phyloP scores from a whole-genome alignment of 2,329 filamentous ascomycete genomes.

The Dactylellina cionopaga region DNA sequence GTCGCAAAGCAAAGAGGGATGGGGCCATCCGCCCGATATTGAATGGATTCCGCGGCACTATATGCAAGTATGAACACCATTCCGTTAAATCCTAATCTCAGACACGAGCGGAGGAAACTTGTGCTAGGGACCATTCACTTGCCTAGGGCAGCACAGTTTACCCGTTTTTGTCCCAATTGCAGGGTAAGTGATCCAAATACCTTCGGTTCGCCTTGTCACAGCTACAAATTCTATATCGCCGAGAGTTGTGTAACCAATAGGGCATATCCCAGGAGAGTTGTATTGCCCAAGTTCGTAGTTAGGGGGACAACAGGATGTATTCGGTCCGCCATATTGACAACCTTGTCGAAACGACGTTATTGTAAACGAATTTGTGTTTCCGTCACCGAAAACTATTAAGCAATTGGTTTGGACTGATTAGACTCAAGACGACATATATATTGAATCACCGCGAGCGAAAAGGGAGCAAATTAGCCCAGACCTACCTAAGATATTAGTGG shows the following conservation, averaged over 20 bases:
- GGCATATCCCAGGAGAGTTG: slow-evolving; percentile 38
- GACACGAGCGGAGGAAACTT: too few relatives aligned
- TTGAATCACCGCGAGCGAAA: background rate
- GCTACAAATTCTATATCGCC: slow-evolving; percentile 33
- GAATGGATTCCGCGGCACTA: slow-evolving; percentile 30
- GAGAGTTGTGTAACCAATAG: slow-evolving; percentile 35
- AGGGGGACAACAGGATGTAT: slow-evolving; percentile 34
- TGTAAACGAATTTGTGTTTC: slow-evolving; percentile 29
- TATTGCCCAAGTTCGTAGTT: slow-evolving; percentile 34
- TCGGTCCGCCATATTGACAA: slow-evolving; percentile 28
- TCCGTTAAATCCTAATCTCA: too few relatives aligned
- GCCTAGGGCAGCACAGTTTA: slow-evolving; percentile 42
- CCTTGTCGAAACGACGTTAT: slow-evolving; percentile 35
- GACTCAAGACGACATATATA: too few relatives aligned
- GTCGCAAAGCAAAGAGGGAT: slow-evolving; percentile 32
- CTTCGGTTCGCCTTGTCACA: slow-evolving; percentile 14
- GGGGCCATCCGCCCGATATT: slow-evolving; percentile 23
- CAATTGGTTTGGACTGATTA: background rate
- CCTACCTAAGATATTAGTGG: slow-evolving; percentile 38
- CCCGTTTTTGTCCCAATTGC: slow-evolving; percentile 21
- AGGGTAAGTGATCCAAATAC: slow-evolving; percentile 30
- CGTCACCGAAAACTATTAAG: slow-evolving; percentile 18
- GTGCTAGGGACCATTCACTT: background rate
- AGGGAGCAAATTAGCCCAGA: too few relatives aligned
- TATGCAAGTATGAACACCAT: background rate